Evolutionary conservation across 1,284 basidiomycete genomes (phyloP), one percentile per base, ranked within the genome.

Genomic region (Ustilago curta): DNA sequence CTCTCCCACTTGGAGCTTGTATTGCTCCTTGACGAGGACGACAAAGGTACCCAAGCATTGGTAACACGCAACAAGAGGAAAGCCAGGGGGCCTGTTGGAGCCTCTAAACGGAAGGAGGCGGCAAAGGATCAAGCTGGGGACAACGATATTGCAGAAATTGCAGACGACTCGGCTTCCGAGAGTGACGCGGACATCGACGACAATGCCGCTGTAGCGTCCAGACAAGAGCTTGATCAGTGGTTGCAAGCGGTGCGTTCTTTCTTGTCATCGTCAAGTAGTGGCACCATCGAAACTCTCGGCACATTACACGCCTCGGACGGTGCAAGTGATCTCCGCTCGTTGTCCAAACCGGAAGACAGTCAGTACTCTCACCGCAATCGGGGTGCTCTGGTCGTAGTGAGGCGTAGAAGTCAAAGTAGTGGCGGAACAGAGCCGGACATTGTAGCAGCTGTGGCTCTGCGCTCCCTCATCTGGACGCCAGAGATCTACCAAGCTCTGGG

Each of bases 391-490:
- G 71, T 48, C 54, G 25, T 76, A 7, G 73, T 76, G 2, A 47
- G 59, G 7, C 50, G 54, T 12, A 60, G 49, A 21, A 32, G 18
- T 18, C 42, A 55, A 16, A 56, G 18, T n/a, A 51, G n/a, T 11
- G 47, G 45, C 1, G 21, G 14, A 31, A 53, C 51, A 14, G 44
- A 25, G 5, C 16, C 53, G 1, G 48, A 47, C 8, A 64, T 68
- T 39, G 29, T 76, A 8, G 73, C 73, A 48, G 69, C 73, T 5
- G 40, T 65, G 4, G 73, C 68, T 2, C 39, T 76, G 31, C 73
- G 69, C 40, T 76, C 73, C 21, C 54, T 76, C 21, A 76, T 76
- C 32, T 76, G 73, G 73, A 71, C 69, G 25, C 73, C 73, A 7
- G 58, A 70, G 40, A 61, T 76, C 60, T 76, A 71, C 44, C 73